These are phyloP conservation scores for Ceratobasidium sp. DNA, from an alignment of 1,284 basidiomycete genomes.

Conservation along the genomic window DNA sequence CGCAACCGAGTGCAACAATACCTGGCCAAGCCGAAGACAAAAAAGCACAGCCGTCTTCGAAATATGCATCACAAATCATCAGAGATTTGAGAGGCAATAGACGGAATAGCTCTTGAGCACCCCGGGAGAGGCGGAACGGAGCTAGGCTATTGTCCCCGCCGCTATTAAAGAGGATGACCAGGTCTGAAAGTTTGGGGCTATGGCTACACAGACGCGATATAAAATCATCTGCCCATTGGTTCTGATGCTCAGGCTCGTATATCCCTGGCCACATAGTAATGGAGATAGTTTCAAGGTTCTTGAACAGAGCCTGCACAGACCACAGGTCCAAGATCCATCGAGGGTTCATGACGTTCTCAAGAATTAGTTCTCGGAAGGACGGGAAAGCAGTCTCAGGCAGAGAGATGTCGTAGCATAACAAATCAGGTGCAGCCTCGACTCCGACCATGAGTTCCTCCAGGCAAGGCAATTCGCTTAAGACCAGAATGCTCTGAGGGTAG, in stretches of 20 bases:
- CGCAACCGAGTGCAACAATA: background rate
- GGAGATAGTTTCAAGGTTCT: background rate
- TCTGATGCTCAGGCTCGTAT: background rate
- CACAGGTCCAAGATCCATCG: background rate
- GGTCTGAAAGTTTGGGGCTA: background rate
- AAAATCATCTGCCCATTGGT: background rate
- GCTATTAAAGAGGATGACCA: background rate
- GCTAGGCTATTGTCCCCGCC: background rate
- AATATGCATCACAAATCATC: background rate
- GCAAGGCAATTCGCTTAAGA: slow-evolving; percentile 1
- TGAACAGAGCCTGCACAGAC: background rate
- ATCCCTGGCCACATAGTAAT: background rate
- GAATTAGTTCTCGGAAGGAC: background rate
- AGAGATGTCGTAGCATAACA: background rate
- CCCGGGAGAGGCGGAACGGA: background rate
- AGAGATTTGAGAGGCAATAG: slow-evolving; percentile 1
- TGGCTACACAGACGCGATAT: background rate
- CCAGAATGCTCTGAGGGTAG: background rate
- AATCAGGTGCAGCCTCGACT: background rate
- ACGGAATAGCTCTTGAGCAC: background rate
- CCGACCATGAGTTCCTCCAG: background rate
- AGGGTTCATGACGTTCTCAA: background rate
- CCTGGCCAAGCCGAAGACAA: slow-evolving; percentile 4
- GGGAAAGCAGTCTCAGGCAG: background rate
- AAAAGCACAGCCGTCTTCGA: background rate